A percentile compares a stretch with the other conserved stretches of the same genome.
phyloP scores from a whole-genome alignment of 1,284 basidiomycete genomes.

The Heterobasidion parviporum region DNA sequence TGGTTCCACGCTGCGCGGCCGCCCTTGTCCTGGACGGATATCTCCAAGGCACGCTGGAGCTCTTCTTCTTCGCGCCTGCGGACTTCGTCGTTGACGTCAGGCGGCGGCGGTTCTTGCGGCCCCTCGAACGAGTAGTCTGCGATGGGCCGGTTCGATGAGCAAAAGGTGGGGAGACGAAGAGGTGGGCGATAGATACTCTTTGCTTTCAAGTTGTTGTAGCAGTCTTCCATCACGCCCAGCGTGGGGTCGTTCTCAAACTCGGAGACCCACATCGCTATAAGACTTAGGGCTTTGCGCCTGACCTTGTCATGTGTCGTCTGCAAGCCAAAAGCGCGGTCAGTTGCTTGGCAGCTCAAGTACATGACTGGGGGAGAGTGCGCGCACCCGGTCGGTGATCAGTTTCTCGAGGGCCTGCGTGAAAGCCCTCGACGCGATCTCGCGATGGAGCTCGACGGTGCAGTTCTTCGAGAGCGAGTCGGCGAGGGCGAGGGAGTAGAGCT shows the following conservation, averaged over 20 bases:
- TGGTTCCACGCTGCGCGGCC: slow-evolving; percentile 53
- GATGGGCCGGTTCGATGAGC: neutral
- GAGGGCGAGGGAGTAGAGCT: slow-evolving; percentile 87
- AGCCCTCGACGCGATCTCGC: slow-evolving; percentile 83
- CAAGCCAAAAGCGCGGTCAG: neutral
- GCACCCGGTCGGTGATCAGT: slow-evolving; percentile 81
- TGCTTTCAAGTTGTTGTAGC: slow-evolving; percentile 73
- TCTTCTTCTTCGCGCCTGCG: slow-evolving; percentile 87
- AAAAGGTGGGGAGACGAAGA: neutral
- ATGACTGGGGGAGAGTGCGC: neutral
- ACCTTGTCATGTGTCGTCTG: slow-evolving; percentile 90
- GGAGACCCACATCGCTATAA: slow-evolving; percentile 81
- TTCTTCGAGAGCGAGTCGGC: slow-evolving; percentile 90
- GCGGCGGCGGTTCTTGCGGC: slow-evolving; percentile 56
- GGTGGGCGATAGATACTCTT: slow-evolving; percentile 53
- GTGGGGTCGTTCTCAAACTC: slow-evolving; percentile 80
- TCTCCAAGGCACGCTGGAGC: slow-evolving; percentile 81
- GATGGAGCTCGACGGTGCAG: slow-evolving; percentile 72
- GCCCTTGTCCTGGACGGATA: slow-evolving; percentile 84
- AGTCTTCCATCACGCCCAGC: slow-evolving; percentile 88
- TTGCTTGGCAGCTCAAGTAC: neutral
- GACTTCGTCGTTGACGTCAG: slow-evolving; percentile 69
- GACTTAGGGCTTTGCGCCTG: slow-evolving; percentile 61
- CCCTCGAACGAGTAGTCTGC: slow-evolving; percentile 68
- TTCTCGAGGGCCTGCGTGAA: slow-evolving; percentile 88